A percentile compares a stretch with the other conserved stretches of the same genome.
These are phyloP conservation scores for Pseudogymnoascus sp. DNA, from an alignment of 2,329 filamentous ascomycete genomes.

Conservation along the genomic window DNA sequence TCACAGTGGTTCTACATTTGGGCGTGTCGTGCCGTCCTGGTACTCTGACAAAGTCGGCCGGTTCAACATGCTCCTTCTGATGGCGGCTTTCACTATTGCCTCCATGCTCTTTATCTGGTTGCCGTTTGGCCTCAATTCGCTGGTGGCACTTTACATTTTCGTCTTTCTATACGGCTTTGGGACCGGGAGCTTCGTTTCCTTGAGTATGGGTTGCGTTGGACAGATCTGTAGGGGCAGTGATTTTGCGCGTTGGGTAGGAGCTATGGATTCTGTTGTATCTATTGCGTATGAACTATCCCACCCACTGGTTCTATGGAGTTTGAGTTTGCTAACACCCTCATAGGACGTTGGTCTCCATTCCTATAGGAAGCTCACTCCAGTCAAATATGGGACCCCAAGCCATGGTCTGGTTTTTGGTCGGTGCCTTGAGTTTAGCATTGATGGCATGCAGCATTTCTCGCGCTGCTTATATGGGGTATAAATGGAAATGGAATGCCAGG, in stretches of 20 bases:
- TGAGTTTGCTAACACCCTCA: background rate
- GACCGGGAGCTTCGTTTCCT: slow-evolving; percentile 7
- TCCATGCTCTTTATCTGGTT: slow-evolving; percentile 7
- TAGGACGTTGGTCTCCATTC: background rate
- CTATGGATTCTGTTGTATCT: background rate
- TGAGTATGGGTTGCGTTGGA: slow-evolving; percentile 12
- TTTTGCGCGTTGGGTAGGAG: slow-evolving; percentile 1
- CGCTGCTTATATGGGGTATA: background rate
- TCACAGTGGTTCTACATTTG: slow-evolving; percentile 3
- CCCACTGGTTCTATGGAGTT: background rate
- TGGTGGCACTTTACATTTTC: slow-evolving; percentile 8
- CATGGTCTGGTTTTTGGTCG: background rate
- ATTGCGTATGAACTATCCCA: background rate
- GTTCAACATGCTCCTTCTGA: slow-evolving; percentile 9
- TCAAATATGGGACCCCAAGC: background rate
- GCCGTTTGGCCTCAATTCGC: background rate
- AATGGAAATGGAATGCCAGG: background rate
- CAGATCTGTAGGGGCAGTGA: slow-evolving; percentile 3
- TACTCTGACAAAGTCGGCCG: background rate
- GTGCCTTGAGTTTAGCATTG: background rate
- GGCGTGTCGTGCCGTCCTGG: background rate
- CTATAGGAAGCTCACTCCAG: background rate
- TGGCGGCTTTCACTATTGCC: background rate
- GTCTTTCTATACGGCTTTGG: slow-evolving; percentile 10
- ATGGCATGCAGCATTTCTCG: background rate